Percentiles rank a stretch among this genome's conserved stretches.
Evolutionary conservation across 306 rosid genomes (phyloP).

Genomic region (Lathyrus sativus): DNA sequence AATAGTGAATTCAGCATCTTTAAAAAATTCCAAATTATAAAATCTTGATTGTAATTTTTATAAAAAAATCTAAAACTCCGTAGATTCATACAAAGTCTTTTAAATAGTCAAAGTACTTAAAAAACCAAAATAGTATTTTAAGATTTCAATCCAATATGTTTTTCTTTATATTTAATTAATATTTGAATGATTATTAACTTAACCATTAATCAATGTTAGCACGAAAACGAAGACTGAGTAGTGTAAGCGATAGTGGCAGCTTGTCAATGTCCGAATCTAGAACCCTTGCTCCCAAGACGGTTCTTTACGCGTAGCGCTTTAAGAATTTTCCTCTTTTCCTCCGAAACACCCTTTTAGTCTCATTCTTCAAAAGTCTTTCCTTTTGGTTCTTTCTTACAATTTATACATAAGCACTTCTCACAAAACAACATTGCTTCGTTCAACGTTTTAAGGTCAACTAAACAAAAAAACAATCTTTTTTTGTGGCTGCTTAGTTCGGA

Average conservation of each 20-base stretch:
- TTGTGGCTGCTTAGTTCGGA: slow-evolving; percentile 48
- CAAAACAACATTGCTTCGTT: not conserved
- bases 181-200: not conserved
- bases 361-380: slow-evolving; percentile 16
- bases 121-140: too few species aligned
- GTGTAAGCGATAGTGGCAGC: slow-evolving; percentile 8
- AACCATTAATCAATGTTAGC: not conserved
- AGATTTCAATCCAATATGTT: too few species aligned
- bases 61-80: too few species aligned
- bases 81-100: too few species aligned
- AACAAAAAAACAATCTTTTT: slow-evolving; percentile 18
- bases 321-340: slow-evolving; percentile 35
- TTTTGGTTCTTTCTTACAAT: not conserved
- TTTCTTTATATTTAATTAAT: not conserved
- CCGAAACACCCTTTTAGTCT: not conserved
- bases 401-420: not conserved
- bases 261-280: slow-evolving; percentile 35
- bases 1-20: too few species aligned
- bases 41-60: too few species aligned
- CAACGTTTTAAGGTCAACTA: slow-evolving; percentile 49
- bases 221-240: slow-evolving; percentile 12
- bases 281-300: slow-evolving; percentile 25
- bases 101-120: too few species aligned
- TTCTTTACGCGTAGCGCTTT: slow-evolving; percentile 37
- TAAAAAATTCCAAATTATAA: too few species aligned